Evolutionary conservation across 2,329 filamentous ascomycete species (phyloP), one percentile per base, ranked within the genome.

Genomic region (Trichoderma endophyticum): DNA sequence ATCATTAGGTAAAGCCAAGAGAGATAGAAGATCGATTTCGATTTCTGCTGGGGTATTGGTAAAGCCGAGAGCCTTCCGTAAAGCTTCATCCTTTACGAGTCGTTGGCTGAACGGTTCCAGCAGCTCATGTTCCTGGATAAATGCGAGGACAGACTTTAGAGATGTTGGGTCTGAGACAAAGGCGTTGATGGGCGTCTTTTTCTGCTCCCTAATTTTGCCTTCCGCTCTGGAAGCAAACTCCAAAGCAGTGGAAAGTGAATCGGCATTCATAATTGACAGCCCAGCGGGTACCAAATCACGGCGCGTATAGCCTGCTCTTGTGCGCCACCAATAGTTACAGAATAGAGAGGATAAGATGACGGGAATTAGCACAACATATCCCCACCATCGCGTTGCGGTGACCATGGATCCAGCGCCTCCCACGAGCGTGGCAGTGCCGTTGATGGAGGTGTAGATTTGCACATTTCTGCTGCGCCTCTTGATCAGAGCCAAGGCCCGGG

Each of bases 361-460:
- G 0, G 86, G 86, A 3, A 84, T 79, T 5, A 88, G 77, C 0
- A 88, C 80, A 0, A 87, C 79, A 63, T 89, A 89, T 2, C 84
- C 87, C 82, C 83, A 86, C 86, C 86, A 88, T 32, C 78, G 75
- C 3, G 83, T 84, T 0, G 86, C 83, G 0, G 86, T 87, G 3
- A 87, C 76, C 79, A 88, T 81, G 0, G 85, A 86, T 2, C 82
- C 86, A 1, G 82, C 83, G 6, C 85, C 85, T 5, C 85, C 85
- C 0, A 88, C 75, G 0, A 88, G 67, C 0, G 85, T 84, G 0
- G 83, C 83, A 2, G 82, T 70, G 1, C 85, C 85, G 57, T 85
- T 86, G 39, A 86, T 73, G 2, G 77, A 63, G 7, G 83, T 82
- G 63, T 87, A 86, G 1, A 82, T 75, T 43, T 85, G 82, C 26